Evolutionary conservation across 2,329 filamentous ascomycete genomes (phyloP).

Genomic region (Aureobasidium subglaciale): DNA sequence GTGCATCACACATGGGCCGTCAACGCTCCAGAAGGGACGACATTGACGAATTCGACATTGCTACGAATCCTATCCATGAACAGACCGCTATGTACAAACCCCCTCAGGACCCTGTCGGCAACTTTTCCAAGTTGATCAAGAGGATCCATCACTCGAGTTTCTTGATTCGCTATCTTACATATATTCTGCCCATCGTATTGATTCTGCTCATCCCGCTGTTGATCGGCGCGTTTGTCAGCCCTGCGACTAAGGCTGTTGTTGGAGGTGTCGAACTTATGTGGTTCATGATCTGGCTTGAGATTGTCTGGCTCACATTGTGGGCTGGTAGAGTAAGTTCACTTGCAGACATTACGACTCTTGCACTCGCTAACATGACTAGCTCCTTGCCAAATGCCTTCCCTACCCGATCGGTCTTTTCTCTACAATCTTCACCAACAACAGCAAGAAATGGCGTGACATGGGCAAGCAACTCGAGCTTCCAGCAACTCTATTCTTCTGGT

Average conservation of each 20-base stretch:
- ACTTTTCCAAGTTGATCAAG: constrained; percentile 58
- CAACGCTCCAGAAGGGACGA: constrained; percentile 48
- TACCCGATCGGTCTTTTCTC: constrained; percentile 56
- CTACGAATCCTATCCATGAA: constrained; percentile 63
- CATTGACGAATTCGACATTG: constrained; percentile 59
- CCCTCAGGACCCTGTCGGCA: constrained; percentile 54
- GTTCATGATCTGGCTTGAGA: constrained; percentile 94
- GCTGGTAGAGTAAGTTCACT: constrained; percentile 46
- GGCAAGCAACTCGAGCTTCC: constrained; percentile 79
- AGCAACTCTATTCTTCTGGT: constrained; percentile 84
- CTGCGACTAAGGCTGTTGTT: constrained; percentile 44
- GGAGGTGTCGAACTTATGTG: constrained; percentile 75
- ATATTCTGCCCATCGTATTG: constrained; percentile 58
- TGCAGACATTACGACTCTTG: constrained; percentile 14
- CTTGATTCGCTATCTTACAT: constrained; percentile 62
- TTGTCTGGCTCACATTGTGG: constrained; percentile 89
- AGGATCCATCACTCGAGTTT: constrained; percentile 58
- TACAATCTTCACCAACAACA: constrained; percentile 74
- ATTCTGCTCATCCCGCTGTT: constrained; percentile 62
- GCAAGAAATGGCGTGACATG: constrained; percentile 90
- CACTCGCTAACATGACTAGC: constrained; percentile 22
- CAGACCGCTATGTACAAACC: constrained; percentile 59
- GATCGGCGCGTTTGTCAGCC: constrained; percentile 52
- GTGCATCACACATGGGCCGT: constrained; percentile 41
- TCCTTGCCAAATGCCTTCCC: constrained; percentile 59